Percentiles rank a stretch among this genome's conserved stretches.
Evolutionary conservation across 768 basidiomycete genomes (phyloP).

Genomic region (Macrolepiota albuminosa): DNA sequence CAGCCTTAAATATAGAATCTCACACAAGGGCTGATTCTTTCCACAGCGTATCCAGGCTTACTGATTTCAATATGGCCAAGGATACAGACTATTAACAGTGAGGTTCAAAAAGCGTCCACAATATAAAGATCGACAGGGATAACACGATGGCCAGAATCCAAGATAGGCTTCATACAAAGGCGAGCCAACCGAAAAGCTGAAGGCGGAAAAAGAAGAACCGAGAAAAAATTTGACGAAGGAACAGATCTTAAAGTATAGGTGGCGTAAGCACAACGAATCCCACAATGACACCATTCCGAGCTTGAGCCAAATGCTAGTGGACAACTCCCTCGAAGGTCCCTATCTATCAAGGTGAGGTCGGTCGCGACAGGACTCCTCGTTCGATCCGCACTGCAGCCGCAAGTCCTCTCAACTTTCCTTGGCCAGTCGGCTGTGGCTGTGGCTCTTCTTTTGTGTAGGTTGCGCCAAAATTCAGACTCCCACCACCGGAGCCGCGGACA

Average conservation of each 20-base stretch:
- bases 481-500: constrained; percentile 17
- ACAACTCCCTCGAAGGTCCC: background rate
- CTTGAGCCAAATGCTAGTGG: background rate
- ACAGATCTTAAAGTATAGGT: background rate
- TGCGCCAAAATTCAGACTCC: constrained; percentile 19
- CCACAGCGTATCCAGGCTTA: background rate
- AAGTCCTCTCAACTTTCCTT: constrained; percentile 17
- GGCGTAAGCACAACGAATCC: background rate
- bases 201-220: background rate
- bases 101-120: background rate
- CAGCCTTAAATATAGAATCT: background rate
- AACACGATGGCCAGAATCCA: background rate
- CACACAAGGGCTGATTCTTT: background rate
- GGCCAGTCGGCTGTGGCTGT: constrained; percentile 10
- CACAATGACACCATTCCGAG: background rate
- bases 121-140: background rate
- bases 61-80: background rate
- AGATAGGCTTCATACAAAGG: background rate
- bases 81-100: background rate
- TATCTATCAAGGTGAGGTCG: constrained; percentile 8
- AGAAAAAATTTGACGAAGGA: background rate
- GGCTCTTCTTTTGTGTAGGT: constrained; percentile 5
- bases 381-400: constrained; percentile 28
- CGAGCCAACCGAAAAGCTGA: background rate
- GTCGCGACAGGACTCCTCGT: constrained; percentile 8